Evolutionary conservation across 768 basidiomycete species (phyloP), one percentile per base, ranked within the genome.

Genomic region (Roridomyces roridus): DNA sequence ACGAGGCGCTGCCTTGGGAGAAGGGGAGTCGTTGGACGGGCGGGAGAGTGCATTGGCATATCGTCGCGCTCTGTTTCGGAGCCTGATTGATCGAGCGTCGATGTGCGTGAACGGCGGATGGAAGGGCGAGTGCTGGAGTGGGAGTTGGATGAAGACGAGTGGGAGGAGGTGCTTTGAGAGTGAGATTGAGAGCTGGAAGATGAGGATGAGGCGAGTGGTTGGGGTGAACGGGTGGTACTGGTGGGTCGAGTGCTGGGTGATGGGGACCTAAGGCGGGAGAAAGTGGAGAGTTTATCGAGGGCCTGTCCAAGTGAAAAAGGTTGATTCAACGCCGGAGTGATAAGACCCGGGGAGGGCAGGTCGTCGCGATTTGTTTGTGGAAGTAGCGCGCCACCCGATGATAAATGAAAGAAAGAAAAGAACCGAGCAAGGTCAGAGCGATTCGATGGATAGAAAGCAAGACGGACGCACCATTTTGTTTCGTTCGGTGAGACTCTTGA

Each of bases 1-100:
- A 68, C 76, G 24, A 78, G 77, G 36, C 82, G 76, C 35, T 68
- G 72, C n/a, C 59, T 31, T 10, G 62, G 40, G 6, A 57, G 44
- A 9, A 60, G 56, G 10, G 63, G 65, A 36, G 65, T 66, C 26
- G 60, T 55, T 15, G 63, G 62, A n/a, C 63, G 58, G 46, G 24
- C 37, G 17, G 55, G 23, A 44, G 64, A 66, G 61, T 44, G 56
- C 47, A n/a, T n/a, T 5, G 49, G 42, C 41, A 51, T 5, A 48
- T 57, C 46, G 59, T 92, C 90, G 40, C 89, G 85, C 70, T 93
- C 92, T 0, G 91, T 93, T 70, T 92, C 92, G 3, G 90, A 92
- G 28, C 91, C 91, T 7, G 91, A 92, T 50, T 80, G 79, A n/a
- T 28, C 71, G 61, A 45, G 74, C 75, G 46, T 75, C 29, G 31